Base-by-base conservation (phyloP, 257 asterid genomes). In the Scutellaria barbata region DNA sequence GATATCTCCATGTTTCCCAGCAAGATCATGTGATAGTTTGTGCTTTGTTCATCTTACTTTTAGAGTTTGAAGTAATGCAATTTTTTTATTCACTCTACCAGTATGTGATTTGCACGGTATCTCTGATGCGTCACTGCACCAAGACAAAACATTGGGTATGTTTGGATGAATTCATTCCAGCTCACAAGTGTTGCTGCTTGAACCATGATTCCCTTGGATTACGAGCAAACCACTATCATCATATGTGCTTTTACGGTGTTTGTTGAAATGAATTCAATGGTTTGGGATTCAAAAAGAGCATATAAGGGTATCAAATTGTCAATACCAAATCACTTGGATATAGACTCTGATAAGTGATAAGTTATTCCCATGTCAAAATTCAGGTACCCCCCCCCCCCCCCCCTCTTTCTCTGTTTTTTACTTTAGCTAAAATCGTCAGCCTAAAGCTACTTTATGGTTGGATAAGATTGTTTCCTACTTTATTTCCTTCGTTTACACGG, bases 381-480 rank as follows among this genome's bases (percentile, higher is more conserved):
- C 63, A 54, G 53, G 73, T 53, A 5, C 30, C 58, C 37, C 66
- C 12, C 8, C 47, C 57, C 22, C 4, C 47, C n/a, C 54, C 48
- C 42, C 30, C 25, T 45, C 60, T 22, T 40, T 60, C n/a, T 7
- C 3, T 69, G 35, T 66, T n/a, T 33, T 37, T 35, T 8, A 8
- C 22, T 62, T 76, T 63, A 68, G 67, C 79, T 69, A 51, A 58
- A 69, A 73, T 59, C 62, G 37, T 63, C 22, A 46, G 4, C 8
- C 66, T 17, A 80, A 83, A 80, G 85, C 72, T 40, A 52, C 84
- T 77, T 83, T 74, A 52, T 71, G 25, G 72, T 54, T 71, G 77
- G 87, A 80, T 83, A 83, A 83, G 77, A 43, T 73, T 22, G 43
- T 68, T 46, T 66, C 10, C 45, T 42, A 56, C 48, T 69, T 48